Conservation (phyloP, 1,284 basidiomycete species). For the Calocybe gambosa region DNA sequence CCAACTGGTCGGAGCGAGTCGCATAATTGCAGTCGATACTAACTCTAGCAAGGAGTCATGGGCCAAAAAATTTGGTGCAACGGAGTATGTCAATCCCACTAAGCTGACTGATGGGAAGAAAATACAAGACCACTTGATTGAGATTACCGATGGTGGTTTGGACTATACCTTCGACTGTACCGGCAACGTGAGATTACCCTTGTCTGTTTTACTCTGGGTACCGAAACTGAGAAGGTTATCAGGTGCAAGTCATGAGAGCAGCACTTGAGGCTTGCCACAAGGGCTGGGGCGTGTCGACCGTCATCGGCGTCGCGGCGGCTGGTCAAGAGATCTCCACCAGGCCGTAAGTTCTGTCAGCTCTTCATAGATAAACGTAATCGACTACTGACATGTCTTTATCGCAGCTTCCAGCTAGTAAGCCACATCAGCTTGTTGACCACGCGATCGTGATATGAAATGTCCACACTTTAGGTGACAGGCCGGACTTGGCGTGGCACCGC, state of each 20-base stretch:
- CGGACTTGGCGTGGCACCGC: conserved; percentile 94
- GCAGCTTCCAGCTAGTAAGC: conserved; percentile 63
- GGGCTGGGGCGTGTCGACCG: conserved; percentile 95
- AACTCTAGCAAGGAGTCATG: conserved; percentile 84
- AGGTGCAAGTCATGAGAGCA: conserved; percentile 90
- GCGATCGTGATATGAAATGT: neutral
- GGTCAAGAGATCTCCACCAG: conserved; percentile 97
- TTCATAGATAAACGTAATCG: conserved; percentile 6
- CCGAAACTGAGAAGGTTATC: neutral
- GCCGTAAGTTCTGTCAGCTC: conserved; percentile 55
- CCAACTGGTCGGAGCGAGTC: conserved; percentile 70
- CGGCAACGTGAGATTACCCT: conserved; percentile 67
- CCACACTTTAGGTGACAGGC: conserved; percentile 62
- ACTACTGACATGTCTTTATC: conserved; percentile 8
- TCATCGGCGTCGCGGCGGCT: conserved; percentile 95
- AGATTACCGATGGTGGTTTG: conserved; percentile 93
- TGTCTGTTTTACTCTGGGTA: conserved; percentile 1
- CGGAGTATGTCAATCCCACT: conserved; percentile 89
- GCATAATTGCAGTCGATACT: conserved; percentile 91
- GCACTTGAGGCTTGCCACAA: conserved; percentile 98
- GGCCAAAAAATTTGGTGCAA: conserved; percentile 95
- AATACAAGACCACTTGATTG: conserved; percentile 87
- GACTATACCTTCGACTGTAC: conserved; percentile 98
- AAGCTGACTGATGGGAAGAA: conserved; percentile 71
- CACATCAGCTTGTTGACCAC: neutral